Base-by-base conservation (phyloP, 345 rosid species). In the Fremontodendron californicum region DNA sequence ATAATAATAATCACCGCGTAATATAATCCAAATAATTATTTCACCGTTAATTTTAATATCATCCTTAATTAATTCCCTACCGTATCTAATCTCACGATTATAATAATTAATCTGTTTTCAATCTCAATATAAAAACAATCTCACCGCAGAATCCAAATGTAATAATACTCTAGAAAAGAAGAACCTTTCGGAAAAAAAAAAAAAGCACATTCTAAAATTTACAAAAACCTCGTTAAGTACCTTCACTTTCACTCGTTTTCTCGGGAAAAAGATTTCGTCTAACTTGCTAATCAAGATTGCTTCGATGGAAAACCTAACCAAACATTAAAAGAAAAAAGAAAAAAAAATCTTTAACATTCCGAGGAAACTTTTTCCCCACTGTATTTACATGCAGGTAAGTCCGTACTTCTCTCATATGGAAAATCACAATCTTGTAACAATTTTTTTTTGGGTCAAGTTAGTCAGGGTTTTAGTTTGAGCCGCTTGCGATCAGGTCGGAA, bases 351-450 rank as follows among this genome's bases (percentile, higher is more conserved):
- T 39, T 40, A 8, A 8, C 29, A 9, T 21, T 66, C 35, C 6
- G 66, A 23, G 66, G 25, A 5, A 29, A 40, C 4, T 9, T 72
- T 31, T 8, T 23, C 12, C 16, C 23, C 43, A 4, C 31, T 9
- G 31, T 35, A 37, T 73, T 39, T 27, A 5, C 65, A 39, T 55
- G 35, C 76, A 55, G 76, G 76, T 73, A 7, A 55, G 48, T 23
- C 52, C 49, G 15, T 37, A 55, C 49, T 55, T 57, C 29, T 66
- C 1, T 67, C 23, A 6, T 25, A 12, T 6, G 37, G n/a, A 6
- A 68, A 68, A 43, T 15, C 33, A 27, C 54, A 45, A 45, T 45
- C 6, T 23, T 21, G 9, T 25, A 12, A 13, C 9, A 13, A 23
- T 13, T 7, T 45, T 45, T 45, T 45, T 45, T 45, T 11, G 15